phyloP scores from a whole-genome alignment of 2,329 filamentous ascomycete species.

The Chaetomium sp. region DNA sequence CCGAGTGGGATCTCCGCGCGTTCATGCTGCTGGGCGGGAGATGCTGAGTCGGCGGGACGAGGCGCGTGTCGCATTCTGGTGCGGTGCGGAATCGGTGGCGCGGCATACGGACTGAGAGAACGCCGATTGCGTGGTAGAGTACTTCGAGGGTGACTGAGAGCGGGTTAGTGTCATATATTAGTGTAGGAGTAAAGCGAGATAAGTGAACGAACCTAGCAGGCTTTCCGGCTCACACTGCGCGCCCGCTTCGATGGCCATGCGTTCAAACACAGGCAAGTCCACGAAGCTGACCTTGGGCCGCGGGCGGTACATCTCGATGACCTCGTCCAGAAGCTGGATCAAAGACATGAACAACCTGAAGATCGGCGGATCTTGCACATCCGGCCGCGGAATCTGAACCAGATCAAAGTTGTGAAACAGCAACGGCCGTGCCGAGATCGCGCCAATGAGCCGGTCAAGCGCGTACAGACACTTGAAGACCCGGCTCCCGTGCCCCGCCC shows the following conservation, averaged over 20 bases:
- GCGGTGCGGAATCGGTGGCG: conserved; percentile 24
- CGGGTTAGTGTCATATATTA: background rate
- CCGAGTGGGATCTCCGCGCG: conserved; percentile 50
- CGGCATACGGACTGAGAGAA: conserved; percentile 53
- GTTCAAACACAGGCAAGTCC: conserved; percentile 51
- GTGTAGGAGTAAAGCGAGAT: background rate
- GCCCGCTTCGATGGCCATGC: conserved; percentile 49
- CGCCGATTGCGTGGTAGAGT: conserved; percentile 58
- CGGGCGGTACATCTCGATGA: conserved; percentile 56
- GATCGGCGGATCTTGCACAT: conserved; percentile 44
- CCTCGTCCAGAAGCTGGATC: conserved; percentile 49
- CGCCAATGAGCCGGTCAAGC: conserved; percentile 52
- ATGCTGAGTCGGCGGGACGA: conserved; percentile 32
- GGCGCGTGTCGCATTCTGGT: conserved; percentile 31
- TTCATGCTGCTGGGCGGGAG: conserved; percentile 44
- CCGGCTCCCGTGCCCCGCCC: background rate
- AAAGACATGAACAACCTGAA: conserved; percentile 53
- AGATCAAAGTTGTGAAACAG: conserved; percentile 56
- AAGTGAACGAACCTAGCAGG: conserved; percentile 38
- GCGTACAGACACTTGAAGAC: conserved; percentile 31
- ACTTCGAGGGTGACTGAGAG: conserved; percentile 51
- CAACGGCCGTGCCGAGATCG: conserved; percentile 53
- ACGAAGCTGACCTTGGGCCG: conserved; percentile 42
- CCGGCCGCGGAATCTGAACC: conserved; percentile 46
- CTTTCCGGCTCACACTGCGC: conserved; percentile 43